Percentiles rank a stretch among this genome's conserved stretches.
These are phyloP conservation scores for Plasmodium vinckei DNA, from an alignment of 169 alveolate species.

Conservation along the genomic window DNA sequence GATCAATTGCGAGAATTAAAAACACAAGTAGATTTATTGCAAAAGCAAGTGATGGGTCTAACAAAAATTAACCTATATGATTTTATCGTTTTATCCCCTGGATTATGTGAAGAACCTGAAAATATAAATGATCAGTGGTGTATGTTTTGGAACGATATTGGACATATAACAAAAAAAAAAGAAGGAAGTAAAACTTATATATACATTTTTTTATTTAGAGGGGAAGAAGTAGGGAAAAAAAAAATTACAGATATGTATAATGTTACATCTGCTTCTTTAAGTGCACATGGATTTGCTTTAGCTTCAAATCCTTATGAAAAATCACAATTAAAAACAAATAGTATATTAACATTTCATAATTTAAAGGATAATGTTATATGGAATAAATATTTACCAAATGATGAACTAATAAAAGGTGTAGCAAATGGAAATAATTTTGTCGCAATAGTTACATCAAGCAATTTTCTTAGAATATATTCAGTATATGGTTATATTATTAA, in stretches of 20 bases:
- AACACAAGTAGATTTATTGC: slow-evolving; percentile 48
- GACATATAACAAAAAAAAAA: slow-evolving; percentile 74
- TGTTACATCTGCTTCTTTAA: slow-evolving; percentile 73
- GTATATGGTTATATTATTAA: slow-evolving; percentile 70
- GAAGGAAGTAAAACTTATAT: slow-evolving; percentile 76
- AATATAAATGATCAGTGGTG: slow-evolving; percentile 77
- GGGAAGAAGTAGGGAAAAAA: slow-evolving; percentile 75
- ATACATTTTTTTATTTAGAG: slow-evolving; percentile 73
- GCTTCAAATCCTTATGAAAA: slow-evolving; percentile 75
- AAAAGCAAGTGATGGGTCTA: slow-evolving; percentile 30
- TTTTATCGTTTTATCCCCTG: slow-evolving; percentile 67
- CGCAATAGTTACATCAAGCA: slow-evolving; percentile 72
- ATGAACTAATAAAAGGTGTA: slow-evolving; percentile 72
- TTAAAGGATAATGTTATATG: slow-evolving; percentile 69
- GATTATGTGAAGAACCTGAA: slow-evolving; percentile 76
- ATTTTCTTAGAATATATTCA: slow-evolving; percentile 70
- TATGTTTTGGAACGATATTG: slow-evolving; percentile 77
- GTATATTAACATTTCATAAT: slow-evolving; percentile 74
- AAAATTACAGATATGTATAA: slow-evolving; percentile 75
- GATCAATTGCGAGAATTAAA: slow-evolving; percentile 45
- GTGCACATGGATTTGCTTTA: slow-evolving; percentile 75
- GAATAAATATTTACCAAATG: slow-evolving; percentile 68
- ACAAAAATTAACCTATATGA: slow-evolving; percentile 66
- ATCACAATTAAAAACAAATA: slow-evolving; percentile 40
- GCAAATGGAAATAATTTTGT: slow-evolving; percentile 78